A percentile compares a stretch with the other conserved stretches of the same genome.
phyloP scores from a whole-genome alignment of 2,329 filamentous ascomycete species.

The Aureobasidium sp. region DNA sequence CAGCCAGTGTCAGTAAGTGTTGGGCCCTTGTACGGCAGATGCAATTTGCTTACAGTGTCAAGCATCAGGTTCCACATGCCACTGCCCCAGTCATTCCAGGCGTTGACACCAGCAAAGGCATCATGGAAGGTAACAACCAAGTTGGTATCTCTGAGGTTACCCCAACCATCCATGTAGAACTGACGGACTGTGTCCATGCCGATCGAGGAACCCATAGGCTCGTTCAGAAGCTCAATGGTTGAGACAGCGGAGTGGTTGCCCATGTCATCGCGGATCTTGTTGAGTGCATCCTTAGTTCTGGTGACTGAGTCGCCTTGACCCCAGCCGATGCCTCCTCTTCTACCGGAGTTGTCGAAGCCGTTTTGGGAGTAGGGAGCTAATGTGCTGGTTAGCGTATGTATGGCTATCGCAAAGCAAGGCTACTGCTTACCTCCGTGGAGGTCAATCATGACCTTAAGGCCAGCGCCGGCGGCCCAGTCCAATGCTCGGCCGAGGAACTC shows the following conservation, averaged over 20 bases:
- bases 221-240: conserved; percentile 39
- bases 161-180: conserved; percentile 42
- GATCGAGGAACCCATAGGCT: conserved; percentile 35
- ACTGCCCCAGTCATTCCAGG: conserved; percentile 35
- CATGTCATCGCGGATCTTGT: conserved; percentile 38
- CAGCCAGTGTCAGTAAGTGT: not conserved
- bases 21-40: not conserved
- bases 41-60: conserved; percentile 26
- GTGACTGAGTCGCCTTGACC: conserved; percentile 34
- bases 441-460: conserved; percentile 58
- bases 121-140: conserved; percentile 39
- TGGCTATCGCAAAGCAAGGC: no score
- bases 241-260: conserved; percentile 37
- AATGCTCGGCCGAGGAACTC: conserved; percentile 49
- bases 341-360: conserved; percentile 58
- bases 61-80: conserved; percentile 37
- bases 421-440: conserved; percentile 51
- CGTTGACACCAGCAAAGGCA: conserved; percentile 36
- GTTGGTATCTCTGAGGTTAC: conserved; percentile 32
- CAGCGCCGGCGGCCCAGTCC: conserved; percentile 47
- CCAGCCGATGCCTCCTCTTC: conserved; percentile 38
- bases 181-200: conserved; percentile 35
- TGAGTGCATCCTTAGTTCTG: conserved; percentile 34
- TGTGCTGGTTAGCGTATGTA: not conserved
- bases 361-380: conserved; percentile 54